Evolutionary conservation across 225 moss, liverwort and hornwort genomes (phyloP).

Genomic region (Pseudisothecium myosuroides): DNA sequence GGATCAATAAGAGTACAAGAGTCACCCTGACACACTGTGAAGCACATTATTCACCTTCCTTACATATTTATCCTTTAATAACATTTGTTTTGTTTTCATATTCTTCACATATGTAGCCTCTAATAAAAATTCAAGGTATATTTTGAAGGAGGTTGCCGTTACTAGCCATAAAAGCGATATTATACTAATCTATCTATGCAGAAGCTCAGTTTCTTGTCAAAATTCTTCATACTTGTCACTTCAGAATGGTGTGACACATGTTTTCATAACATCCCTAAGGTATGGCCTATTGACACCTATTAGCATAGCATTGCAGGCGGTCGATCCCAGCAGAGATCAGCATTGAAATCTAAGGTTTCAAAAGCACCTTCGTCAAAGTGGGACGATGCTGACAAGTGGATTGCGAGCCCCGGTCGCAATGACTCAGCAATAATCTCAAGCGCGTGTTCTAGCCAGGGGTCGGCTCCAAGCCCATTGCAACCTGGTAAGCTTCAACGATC

Average conservation of each 20-base stretch:
- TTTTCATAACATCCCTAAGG: not conserved
- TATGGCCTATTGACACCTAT: not conserved
- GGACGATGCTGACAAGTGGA: slow-evolving; percentile 67
- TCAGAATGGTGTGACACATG: not conserved
- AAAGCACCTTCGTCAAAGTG: slow-evolving; percentile 48
- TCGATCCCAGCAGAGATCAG: slow-evolving; percentile 19
- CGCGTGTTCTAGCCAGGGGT: slow-evolving; percentile 9
- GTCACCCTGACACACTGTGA: not conserved
- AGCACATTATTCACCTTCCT: not conserved
- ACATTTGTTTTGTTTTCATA: not conserved
- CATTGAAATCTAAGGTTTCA: slow-evolving; percentile 1
- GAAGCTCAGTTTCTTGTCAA: not conserved
- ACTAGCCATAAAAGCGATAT: not conserved
- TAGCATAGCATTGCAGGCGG: slow-evolving; percentile 13
- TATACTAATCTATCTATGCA: not conserved
- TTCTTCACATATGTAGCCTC: not conserved
- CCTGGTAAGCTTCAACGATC: slow-evolving; percentile 16
- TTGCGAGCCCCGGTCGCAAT: slow-evolving; percentile 28
- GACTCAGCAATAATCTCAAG: slow-evolving; percentile 13
- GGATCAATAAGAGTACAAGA: not conserved
- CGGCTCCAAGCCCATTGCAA: slow-evolving; percentile 8
- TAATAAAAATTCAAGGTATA: not conserved
- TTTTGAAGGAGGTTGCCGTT: not conserved
- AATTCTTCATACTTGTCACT: not conserved
- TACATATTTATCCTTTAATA: not conserved